Evolutionary conservation across 345 rosid species (phyloP), one percentile per base, ranked within the genome.

Genomic region (Populus simonii): DNA sequence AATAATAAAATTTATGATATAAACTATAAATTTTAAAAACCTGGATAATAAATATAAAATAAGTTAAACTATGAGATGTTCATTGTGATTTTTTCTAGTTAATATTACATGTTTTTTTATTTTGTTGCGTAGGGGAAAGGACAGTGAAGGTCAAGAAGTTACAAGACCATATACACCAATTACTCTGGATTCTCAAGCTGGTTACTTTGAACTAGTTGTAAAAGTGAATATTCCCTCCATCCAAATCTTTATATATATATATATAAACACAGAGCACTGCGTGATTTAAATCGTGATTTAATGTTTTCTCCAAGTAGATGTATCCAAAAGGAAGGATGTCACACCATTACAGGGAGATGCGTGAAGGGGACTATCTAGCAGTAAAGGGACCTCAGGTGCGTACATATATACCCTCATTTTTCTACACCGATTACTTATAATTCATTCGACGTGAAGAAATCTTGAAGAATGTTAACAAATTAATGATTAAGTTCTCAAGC

Each of bases 311-410:
- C 5, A 4, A 45, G 17, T n/a, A 79, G 81, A 79, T 79, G 81
- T 79, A 79, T 67, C 77, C 77, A 23, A 41, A 72, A 15, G 81
- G 81, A 45, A 72, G 71, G 69, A 79, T 79, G 81, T 79, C 77
- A 25, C 77, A 66, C 72, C 81, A 79, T 66, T 79, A 67, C 59
- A 66, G 81, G 68, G 45, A 73, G 43, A 66, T 72, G 55, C 38
- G 17, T 18, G 77, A 79, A 78, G 80, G 81, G 2, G 77, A 79
- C 1, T 66, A 29, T 41, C 57, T 71, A 29, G 80, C 70, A 3
- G 80, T 78, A 10, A 71, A 66, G 39, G 81, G 81, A 66, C 73
- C 76, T 49, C 66, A 27, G 76, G 76, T 45, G 17, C 51, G 76
- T 45, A 0, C 17, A 45, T 25, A 25, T 25, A 25, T 1, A 12